Base-by-base conservation (phyloP, 441 rosid species). In the Manihot esculenta region DNA sequence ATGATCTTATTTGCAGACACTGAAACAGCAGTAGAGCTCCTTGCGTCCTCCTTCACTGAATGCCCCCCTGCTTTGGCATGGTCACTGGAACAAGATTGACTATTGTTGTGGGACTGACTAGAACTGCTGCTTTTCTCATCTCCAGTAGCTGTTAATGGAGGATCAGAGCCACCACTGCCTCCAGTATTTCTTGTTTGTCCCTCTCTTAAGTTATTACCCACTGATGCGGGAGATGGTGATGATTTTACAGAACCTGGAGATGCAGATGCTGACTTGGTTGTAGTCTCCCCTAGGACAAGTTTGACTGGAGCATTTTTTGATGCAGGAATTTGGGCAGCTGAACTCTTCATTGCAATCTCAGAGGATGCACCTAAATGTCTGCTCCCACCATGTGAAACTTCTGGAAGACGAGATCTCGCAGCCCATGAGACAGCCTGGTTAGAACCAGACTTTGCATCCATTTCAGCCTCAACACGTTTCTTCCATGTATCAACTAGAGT, bases 401-500 rank as follows among this genome's bases (percentile, higher is more conserved):
- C 97, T 21, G 94, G 64, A 69, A 79, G 74, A 15, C 84, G 88
- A 33, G 86, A 64, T 73, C 89, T 90, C 9, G 86, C 82, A 67
- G 92, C 81, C 94, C 97, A 89, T 6, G 89, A 47, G 21, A 74
- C 89, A 75, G 77, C 83, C 75, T 83, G 98, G 66, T 80, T 84
- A 41, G 91, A 77, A 23, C 90, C 90, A 64, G 91, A 77, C 80
- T 85, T 93, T 2, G 88, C 88, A 81, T 95, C 97, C 98, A 93
- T 93, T 79, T 95, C 99, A 70, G 91, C 96, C 81, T 89, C 98
- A n/a, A 95, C 99, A 44, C 97, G 93, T 82, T 86, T 93, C 84
- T 95, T 95, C 99, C 99, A 95, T 41, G 92, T 91, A 79, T 95
- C 99, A 72, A 95, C 99, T 55, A 95, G 81, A 73, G 89, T 87